These are phyloP conservation scores for Heterobasidion irregulare DNA, from an alignment of 1,284 basidiomycete species.

Conservation along the genomic window DNA sequence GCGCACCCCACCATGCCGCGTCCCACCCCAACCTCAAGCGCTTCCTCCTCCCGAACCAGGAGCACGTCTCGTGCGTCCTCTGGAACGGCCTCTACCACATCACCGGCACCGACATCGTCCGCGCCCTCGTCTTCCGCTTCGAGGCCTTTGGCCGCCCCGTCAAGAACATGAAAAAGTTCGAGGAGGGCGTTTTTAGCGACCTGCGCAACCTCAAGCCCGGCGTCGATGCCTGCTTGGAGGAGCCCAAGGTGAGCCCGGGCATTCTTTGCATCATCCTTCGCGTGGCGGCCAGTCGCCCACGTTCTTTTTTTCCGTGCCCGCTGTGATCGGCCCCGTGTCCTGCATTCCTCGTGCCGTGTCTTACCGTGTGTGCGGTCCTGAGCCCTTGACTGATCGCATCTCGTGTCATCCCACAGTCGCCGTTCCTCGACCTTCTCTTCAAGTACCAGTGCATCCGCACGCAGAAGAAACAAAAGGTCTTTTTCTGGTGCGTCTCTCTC, in stretches of 20 bases:
- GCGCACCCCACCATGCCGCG: constrained; percentile 24
- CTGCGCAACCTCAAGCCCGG: constrained; percentile 88
- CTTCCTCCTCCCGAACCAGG: constrained; percentile 77
- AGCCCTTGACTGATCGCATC: neutral
- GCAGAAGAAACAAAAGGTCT: constrained; percentile 94
- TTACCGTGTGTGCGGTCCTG: neutral
- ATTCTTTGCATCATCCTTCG: no score
- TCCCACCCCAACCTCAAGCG: constrained; percentile 71
- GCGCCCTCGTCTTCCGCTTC: constrained; percentile 83
- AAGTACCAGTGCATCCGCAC: constrained; percentile 93
- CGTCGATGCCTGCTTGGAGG: constrained; percentile 82
- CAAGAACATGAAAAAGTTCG: constrained; percentile 84
- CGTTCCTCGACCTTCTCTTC: constrained; percentile 88
- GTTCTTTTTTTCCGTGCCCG: neutral
- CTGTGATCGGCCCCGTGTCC: neutral
- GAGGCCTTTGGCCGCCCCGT: constrained; percentile 82
- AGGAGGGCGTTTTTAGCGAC: constrained; percentile 90
- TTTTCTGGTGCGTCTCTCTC: constrained; percentile 78
- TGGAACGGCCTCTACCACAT: constrained; percentile 89
- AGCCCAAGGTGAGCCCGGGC: constrained; percentile 67
- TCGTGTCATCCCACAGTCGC: constrained; percentile 42
- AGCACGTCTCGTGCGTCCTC: constrained; percentile 83
- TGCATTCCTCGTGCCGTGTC: neutral
- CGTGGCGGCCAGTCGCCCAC: no score
- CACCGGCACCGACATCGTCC: constrained; percentile 85